Percentiles rank a stretch among this genome's conserved stretches.
These are phyloP conservation scores for Leishmania major DNA, from an alignment of 208 protist species.

Conservation along the genomic window DNA sequence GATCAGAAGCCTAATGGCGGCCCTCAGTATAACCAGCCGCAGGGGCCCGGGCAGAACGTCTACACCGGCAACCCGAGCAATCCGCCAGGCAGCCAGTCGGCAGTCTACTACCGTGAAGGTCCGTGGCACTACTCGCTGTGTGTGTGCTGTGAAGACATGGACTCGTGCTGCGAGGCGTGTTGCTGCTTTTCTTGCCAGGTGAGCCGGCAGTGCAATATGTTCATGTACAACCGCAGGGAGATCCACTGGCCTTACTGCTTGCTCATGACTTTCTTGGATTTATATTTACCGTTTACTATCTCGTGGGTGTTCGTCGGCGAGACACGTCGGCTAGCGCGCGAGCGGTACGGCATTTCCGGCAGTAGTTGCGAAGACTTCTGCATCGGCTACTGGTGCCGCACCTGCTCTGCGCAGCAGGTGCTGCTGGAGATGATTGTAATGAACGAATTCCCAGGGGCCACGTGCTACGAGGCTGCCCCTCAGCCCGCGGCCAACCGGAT, in stretches of 20 bases:
- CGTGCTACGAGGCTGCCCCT: slow-evolving; percentile 34
- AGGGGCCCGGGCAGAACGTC: neutral
- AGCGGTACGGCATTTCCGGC: slow-evolving; percentile 36
- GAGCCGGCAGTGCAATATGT: slow-evolving; percentile 52
- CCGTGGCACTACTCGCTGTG: slow-evolving; percentile 51
- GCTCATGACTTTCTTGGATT: slow-evolving; percentile 11
- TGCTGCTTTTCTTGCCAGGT: slow-evolving; percentile 47
- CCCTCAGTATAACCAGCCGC: neutral
- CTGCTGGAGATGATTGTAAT: slow-evolving; percentile 65
- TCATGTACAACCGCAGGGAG: slow-evolving; percentile 12
- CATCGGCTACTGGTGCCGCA: slow-evolving; percentile 33
- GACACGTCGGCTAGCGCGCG: slow-evolving; percentile 21
- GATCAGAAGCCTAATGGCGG: neutral
- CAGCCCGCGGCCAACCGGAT: slow-evolving; percentile 36
- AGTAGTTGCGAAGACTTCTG: slow-evolving; percentile 27
- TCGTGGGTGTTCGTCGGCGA: slow-evolving; percentile 24
- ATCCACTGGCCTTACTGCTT: slow-evolving; percentile 35
- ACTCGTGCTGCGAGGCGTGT: slow-evolving; percentile 44
- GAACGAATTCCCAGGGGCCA: slow-evolving; percentile 65
- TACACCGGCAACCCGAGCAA: neutral
- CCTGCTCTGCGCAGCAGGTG: slow-evolving; percentile 56
- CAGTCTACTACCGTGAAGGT: too few relatives aligned
- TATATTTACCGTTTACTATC: too few relatives aligned
- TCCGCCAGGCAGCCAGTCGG: too few relatives aligned
- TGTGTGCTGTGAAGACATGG: slow-evolving; percentile 33